Evolutionary conservation across 768 basidiomycete species (phyloP), one percentile per base, ranked within the genome.

Genomic region (Botryobasidium botryosum): DNA sequence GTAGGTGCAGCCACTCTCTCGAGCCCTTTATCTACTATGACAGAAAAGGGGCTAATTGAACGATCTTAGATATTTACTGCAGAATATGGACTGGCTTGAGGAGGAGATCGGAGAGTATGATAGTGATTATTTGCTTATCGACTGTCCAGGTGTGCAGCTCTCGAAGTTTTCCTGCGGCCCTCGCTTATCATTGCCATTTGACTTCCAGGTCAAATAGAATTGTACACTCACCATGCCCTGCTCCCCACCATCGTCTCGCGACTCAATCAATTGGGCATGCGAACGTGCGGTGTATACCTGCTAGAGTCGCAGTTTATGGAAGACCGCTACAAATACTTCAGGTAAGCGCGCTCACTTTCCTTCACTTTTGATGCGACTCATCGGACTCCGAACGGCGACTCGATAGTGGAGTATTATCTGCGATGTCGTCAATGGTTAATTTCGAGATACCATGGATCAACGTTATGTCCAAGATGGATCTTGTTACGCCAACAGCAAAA

Each of bases 231-330:
- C 61, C 88, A 97, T 55, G 90, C 92, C 0, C 87, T 99, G 61
- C 74, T 99, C 31, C 91, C 94, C 0, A 75, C 79, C 5, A 76
- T 99, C 31, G 81, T 84, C n/a, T 71, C 75, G 60, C 67, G 78
- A 57, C 61, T 87, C 50, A 62, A 70, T 53, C 69, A 77, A 40
- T 68, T 91, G 59, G 79, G 82, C 37, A 79, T 97, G 49, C 70
- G 91, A 47, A 76, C 75, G n/a, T 86, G 80, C 54, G 85, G 84
- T 3, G 77, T 75, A 25, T 99, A 97, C 59, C 73, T 99, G 33
- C 77, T 99, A 50, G 94, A 99, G 57, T 90, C 86, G 0, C 94
- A 99, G 54, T 99, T 99, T 63, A 97, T 97, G 88, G 94, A 99
- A 62, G 94, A 99, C 61, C 80, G 83, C 52, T 84, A 88, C 61